A percentile compares a stretch with the other conserved stretches of the same genome.
phyloP scores from a whole-genome alignment of 805 yeast genomes.

The Yamadazyma takamatsuzukensis region DNA sequence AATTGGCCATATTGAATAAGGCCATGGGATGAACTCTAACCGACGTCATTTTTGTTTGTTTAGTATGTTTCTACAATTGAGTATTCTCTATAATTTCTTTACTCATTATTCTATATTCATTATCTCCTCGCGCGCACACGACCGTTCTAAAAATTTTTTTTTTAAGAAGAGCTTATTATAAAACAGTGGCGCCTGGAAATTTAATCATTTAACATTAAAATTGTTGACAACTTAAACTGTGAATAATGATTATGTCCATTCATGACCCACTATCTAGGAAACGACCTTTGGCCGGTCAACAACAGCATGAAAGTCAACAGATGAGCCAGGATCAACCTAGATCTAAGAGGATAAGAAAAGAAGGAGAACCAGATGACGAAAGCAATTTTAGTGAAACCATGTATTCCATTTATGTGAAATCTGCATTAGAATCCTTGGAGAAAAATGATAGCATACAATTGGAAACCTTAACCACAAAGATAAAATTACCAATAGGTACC shows the following conservation, averaged over 20 bases:
- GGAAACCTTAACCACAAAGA: conserved; percentile 56
- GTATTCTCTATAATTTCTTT: too few species aligned
- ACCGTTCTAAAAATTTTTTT: too few species aligned
- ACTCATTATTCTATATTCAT: too few species aligned
- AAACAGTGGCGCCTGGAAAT: background rate
- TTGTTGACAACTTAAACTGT: background rate
- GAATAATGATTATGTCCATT: conserved; percentile 33
- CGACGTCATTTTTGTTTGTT: background rate
- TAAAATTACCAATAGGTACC: conserved; percentile 49
- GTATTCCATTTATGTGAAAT: conserved; percentile 48
- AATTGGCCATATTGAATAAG: conserved; percentile 23
- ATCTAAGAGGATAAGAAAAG: background rate
- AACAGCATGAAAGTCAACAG: conserved; percentile 7
- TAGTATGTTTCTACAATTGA: too few species aligned
- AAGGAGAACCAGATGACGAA: conserved; percentile 3
- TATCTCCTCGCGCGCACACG: too few species aligned
- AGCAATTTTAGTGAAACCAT: conserved; percentile 32
- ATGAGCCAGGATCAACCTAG: background rate
- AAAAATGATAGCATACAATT: conserved; percentile 50
- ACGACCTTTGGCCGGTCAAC: conserved; percentile 18
- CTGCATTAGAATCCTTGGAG: conserved; percentile 70
- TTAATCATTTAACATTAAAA: too few species aligned
- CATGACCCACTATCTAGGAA: conserved; percentile 35
- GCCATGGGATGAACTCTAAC: conserved; percentile 22
- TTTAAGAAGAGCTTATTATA: background rate